Conservation (phyloP, 257 asterid genomes). For the Fraxinus americana region DNA sequence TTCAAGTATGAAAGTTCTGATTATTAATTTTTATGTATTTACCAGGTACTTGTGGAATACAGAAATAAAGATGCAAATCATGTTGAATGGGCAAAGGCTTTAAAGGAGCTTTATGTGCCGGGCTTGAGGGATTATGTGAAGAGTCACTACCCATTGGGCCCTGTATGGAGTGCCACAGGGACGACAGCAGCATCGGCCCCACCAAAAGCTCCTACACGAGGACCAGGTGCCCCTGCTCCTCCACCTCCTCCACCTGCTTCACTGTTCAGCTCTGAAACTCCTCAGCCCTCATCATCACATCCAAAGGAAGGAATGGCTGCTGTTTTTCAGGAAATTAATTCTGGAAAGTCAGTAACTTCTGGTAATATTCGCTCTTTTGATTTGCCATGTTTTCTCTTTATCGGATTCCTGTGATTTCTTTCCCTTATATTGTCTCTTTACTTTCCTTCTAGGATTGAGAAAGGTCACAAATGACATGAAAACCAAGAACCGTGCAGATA, state of each 20-base stretch:
- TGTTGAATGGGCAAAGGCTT: slow-evolving; percentile 96
- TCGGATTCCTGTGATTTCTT: no score
- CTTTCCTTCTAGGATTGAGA: slow-evolving; percentile 61
- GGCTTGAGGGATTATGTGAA: slow-evolving; percentile 96
- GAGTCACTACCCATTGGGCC: slow-evolving; percentile 87
- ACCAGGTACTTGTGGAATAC: slow-evolving; percentile 86
- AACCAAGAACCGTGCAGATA: slow-evolving; percentile 80
- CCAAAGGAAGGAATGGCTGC: slow-evolving; percentile 97
- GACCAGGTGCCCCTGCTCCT: slow-evolving; percentile 72
- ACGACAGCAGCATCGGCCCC: slow-evolving; percentile 55
- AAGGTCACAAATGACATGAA: slow-evolving; percentile 96
- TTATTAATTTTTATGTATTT: slow-evolving; percentile 13
- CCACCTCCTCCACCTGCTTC: slow-evolving; percentile 94
- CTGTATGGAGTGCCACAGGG: slow-evolving; percentile 90
- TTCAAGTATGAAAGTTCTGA: slow-evolving; percentile 3
- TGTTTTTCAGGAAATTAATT: slow-evolving; percentile 81
- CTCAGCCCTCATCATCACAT: slow-evolving; percentile 71
- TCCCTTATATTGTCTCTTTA: slow-evolving; percentile 9
- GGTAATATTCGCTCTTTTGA: slow-evolving; percentile 39
- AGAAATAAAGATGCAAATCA: slow-evolving; percentile 87
- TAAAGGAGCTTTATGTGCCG: slow-evolving; percentile 89
- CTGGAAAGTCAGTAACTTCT: slow-evolving; percentile 78
- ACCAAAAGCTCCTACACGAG: slow-evolving; percentile 50
- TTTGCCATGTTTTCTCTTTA: no score
- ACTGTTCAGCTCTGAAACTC: slow-evolving; percentile 64